phyloP scores from a whole-genome alignment of 2,329 filamentous ascomycete genomes.

The Didymella pinodella region DNA sequence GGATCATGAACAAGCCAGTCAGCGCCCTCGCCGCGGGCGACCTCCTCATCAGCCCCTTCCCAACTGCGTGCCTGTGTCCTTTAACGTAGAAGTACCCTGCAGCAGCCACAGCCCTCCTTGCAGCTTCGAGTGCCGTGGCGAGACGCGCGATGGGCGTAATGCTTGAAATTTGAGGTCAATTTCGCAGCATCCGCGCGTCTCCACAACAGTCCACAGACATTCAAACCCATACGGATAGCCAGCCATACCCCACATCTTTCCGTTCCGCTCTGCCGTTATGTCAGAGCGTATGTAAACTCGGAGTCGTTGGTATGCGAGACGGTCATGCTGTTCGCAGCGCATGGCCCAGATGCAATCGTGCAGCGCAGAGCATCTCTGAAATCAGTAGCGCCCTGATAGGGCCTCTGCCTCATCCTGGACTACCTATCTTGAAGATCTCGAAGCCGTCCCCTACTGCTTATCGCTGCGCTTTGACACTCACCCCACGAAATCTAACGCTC shows the following conservation, averaged over 20 bases:
- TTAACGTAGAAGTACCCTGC: conserved; percentile 14
- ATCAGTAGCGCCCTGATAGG: conserved; percentile 17
- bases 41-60: conserved; percentile 15
- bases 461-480: conserved; percentile 30
- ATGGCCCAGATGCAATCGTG: conserved; percentile 18
- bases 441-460: conserved; percentile 27
- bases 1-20: conserved; percentile 21
- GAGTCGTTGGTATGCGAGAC: conserved; percentile 2
- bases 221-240: conserved; percentile 21
- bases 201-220: conserved; percentile 19
- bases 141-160: conserved; percentile 1
- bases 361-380: conserved; percentile 12
- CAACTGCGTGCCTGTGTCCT: conserved; percentile 26
- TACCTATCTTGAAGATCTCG: conserved; percentile 19
- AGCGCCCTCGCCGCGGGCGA: conserved; percentile 23
- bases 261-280: conserved; percentile 29
- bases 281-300: conserved; percentile 25
- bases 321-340: conserved; percentile 1
- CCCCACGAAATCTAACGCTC: conserved; percentile 29
- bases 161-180: conserved; percentile 3
- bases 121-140: conserved; percentile 11
- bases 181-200: conserved; percentile 21
- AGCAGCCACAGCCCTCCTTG: conserved; percentile 30
- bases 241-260: conserved; percentile 29
- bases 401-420: conserved; percentile 16